phyloP scores from a whole-genome alignment of 225 moss, liverwort and hornwort genomes.

The Physcomitrellopsis africana region DNA sequence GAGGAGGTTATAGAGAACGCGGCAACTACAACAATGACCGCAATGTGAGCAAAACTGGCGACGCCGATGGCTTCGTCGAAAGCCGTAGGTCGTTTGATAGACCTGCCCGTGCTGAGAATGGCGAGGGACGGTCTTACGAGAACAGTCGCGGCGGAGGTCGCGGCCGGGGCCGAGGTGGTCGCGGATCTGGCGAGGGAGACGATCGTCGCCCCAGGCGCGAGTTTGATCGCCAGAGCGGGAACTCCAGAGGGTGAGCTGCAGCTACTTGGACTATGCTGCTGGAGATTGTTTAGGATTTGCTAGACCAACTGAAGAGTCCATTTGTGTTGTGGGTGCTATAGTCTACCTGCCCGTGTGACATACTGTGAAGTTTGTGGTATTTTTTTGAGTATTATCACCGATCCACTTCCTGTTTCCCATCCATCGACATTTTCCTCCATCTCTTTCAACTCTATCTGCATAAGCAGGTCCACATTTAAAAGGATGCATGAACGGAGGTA shows the following conservation, averaged over 20 bases:
- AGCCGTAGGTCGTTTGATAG: slow-evolving; percentile 32
- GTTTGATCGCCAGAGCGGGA: slow-evolving; percentile 75
- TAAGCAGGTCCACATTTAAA: background rate
- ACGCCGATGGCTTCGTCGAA: slow-evolving; percentile 42
- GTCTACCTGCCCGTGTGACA: too few species aligned
- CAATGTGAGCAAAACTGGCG: slow-evolving; percentile 32
- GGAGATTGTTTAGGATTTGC: background rate
- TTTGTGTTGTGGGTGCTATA: background rate
- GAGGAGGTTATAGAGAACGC: slow-evolving; percentile 41
- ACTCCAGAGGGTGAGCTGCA: slow-evolving; percentile 53
- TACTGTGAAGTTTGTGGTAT: too few species aligned
- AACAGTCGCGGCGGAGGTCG: slow-evolving; percentile 51
- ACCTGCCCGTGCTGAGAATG: slow-evolving; percentile 49
- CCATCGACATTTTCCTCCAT: too few species aligned
- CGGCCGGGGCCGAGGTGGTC: slow-evolving; percentile 44
- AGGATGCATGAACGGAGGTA: background rate
- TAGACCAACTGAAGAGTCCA: too few species aligned
- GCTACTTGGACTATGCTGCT: too few species aligned
- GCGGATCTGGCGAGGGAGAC: slow-evolving; percentile 51
- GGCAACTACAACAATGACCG: slow-evolving; percentile 39
- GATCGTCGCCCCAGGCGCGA: slow-evolving; percentile 68
- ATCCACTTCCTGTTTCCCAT: too few species aligned
- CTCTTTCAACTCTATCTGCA: too few species aligned
- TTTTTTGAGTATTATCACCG: too few species aligned
- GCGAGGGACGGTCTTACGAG: slow-evolving; percentile 53